Conservation (phyloP, 1,284 basidiomycete species). For the Ustilago hordei region DNA sequence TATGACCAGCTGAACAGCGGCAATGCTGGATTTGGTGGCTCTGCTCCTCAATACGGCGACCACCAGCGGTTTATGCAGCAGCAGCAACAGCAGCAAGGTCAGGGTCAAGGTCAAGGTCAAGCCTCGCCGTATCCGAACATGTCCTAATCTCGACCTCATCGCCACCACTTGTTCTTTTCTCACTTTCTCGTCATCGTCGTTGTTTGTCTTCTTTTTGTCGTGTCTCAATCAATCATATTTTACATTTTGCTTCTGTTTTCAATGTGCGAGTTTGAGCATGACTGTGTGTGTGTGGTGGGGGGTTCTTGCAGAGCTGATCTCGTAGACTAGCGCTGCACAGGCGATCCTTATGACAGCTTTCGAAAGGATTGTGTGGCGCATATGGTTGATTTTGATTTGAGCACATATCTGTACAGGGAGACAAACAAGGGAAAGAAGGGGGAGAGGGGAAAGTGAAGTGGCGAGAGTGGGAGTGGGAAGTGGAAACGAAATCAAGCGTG, state of each 20-base stretch:
- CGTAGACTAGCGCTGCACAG: too few relatives aligned
- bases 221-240: constrained; percentile 6
- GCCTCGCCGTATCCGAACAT: constrained; percentile 31
- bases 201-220: constrained; percentile 6
- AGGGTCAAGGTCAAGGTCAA: constrained; percentile 34
- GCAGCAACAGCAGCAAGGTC: constrained; percentile 35
- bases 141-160: constrained; percentile 12
- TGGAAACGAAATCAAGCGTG: too few relatives aligned
- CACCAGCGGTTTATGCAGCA: constrained; percentile 43
- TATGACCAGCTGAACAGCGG: constrained; percentile 44
- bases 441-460: not conserved
- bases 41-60: constrained; percentile 32
- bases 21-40: constrained; percentile 30
- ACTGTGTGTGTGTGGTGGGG: not conserved
- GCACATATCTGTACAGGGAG: not conserved
- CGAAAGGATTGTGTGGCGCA: too few relatives aligned
- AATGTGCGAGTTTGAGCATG: not conserved
- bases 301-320: too few relatives aligned
- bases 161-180: not conserved
- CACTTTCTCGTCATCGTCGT: not conserved
- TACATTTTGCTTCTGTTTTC: not conserved
- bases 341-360: too few relatives aligned
- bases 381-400: too few relatives aligned
- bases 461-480: too few relatives aligned
- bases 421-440: not conserved